phyloP scores from a whole-genome alignment of 176 grass and related monocot genomes.

The Stipa capillata region DNA sequence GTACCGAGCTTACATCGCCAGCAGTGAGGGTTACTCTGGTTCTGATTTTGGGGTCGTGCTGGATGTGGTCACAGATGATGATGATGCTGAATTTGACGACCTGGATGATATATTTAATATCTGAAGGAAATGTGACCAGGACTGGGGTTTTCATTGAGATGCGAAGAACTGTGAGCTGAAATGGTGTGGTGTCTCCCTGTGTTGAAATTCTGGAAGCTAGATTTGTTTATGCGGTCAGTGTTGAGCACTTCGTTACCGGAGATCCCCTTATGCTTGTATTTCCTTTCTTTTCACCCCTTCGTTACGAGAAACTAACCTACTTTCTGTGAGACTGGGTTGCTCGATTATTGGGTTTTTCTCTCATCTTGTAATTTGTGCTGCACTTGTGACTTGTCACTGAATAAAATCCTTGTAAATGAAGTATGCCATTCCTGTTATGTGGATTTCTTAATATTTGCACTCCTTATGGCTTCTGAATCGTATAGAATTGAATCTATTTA shows the following conservation, averaged over 20 bases:
- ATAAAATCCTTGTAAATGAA: not conserved
- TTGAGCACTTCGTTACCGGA: not conserved
- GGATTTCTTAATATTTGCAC: not conserved
- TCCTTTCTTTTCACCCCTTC: not conserved
- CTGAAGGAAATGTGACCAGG: not conserved
- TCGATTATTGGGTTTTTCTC: not conserved
- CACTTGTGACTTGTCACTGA: not conserved
- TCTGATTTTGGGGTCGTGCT: slow-evolving; percentile 29
- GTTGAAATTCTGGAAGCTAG: not conserved
- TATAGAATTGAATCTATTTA: no score
- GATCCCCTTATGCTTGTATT: not conserved
- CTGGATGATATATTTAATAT: slow-evolving; percentile 17
- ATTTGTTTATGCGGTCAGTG: no score
- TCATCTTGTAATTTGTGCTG: not conserved
- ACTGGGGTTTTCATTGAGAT: not conserved
- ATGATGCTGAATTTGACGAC: slow-evolving; percentile 29
- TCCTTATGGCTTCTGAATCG: not conserved
- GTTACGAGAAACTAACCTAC: not conserved
- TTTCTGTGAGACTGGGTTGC: not conserved
- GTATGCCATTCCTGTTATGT: not conserved
- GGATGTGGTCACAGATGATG: slow-evolving; percentile 39
- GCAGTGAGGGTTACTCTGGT: not conserved
- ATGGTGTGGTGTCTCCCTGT: not conserved
- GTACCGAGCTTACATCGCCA: slow-evolving; percentile 29
- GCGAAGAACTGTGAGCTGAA: not conserved